Evolutionary conservation across 139 green algal species (phyloP), one percentile per base, ranked within the genome.

Genomic region (Ettlia oleoabundans): DNA sequence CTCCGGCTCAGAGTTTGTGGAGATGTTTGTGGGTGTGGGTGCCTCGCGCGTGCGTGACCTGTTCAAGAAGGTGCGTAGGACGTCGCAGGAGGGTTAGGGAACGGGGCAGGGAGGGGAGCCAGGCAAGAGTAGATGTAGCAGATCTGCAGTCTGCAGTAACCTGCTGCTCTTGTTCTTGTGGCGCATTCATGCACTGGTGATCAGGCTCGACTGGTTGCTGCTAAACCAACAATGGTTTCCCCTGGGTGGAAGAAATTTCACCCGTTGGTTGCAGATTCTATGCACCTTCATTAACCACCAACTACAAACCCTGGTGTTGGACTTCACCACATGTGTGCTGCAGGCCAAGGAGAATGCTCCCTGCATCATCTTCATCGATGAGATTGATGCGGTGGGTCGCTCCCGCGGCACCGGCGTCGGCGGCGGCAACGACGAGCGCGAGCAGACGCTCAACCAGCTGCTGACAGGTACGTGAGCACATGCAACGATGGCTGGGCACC

Each of bases 361-460:
- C 41, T 99, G 97, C 94, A 98, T 99, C 87, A 90, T 99, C 77
- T 99, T 99, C 91, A 97, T 99, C 51, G 97, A 99, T 91, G 97
- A 99, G 91, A 99, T 99, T 83, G 97, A 99, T 82, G 97, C 97
- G 9, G 97, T 99, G 4, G 97, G 97, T 40, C 98, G 88, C 52
- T 84, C 88, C 32, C 77, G 92, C 38, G 76, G 78, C 42, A 78
- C 75, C 51, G 76, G 73, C 35, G 43, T 62, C 89, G 97, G 97
- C 69, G 97, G 97, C 42, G 97, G 95, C 85, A 99, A 99, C 81
- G 97, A 99, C 75, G 97, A 99, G 92, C 93, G 97, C 43, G 97
- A 99, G 91, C 97, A 99, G 92, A 99, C 97, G 69, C 96, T 99
- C 69, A 99, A 99, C 92, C 96, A 99, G 94, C 91, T 97, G 79